These are phyloP conservation scores for Didymella segeticola DNA, from an alignment of 2,329 filamentous ascomycete genomes.

Conservation along the genomic window DNA sequence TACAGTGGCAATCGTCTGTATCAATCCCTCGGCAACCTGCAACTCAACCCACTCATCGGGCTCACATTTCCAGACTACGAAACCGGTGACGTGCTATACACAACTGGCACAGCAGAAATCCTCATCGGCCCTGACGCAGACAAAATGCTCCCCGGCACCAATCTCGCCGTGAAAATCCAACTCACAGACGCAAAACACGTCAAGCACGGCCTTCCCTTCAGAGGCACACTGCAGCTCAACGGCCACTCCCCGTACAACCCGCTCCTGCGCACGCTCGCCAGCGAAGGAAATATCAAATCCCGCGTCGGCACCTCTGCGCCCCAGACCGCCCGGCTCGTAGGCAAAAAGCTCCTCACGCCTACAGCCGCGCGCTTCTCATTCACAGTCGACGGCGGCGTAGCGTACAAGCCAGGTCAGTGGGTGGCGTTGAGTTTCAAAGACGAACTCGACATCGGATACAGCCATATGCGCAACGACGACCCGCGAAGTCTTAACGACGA, in stretches of 20 bases:
- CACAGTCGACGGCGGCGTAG: constrained; percentile 49
- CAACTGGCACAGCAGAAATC: constrained; percentile 72
- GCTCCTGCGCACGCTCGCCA: constrained; percentile 67
- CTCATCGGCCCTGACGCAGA: constrained; percentile 70
- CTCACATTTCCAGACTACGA: constrained; percentile 76
- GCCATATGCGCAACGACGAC: constrained; percentile 83
- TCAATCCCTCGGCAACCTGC: constrained; percentile 81
- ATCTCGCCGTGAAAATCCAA: constrained; percentile 73
- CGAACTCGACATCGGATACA: constrained; percentile 76
- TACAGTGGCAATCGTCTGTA: constrained; percentile 86
- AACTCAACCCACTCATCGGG: constrained; percentile 70
- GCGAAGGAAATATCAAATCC: constrained; percentile 59
- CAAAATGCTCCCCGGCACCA: constrained; percentile 69
- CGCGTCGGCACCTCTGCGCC: constrained; percentile 4
- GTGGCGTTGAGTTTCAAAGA: constrained; percentile 74
- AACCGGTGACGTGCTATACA: constrained; percentile 74
- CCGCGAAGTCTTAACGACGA: constrained; percentile 84
- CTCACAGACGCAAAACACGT: constrained; percentile 69
- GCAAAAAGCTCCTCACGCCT: constrained; percentile 68
- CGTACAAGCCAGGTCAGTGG: constrained; percentile 76
- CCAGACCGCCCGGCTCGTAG: constrained; percentile 62
- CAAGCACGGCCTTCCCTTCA: constrained; percentile 69
- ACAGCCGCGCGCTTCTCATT: constrained; percentile 72
- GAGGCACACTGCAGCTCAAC: constrained; percentile 63
- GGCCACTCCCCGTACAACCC: constrained; percentile 82